These are phyloP conservation scores for Talaromyces islandicus DNA, from an alignment of 2,329 filamentous ascomycete genomes.

Conservation along the genomic window DNA sequence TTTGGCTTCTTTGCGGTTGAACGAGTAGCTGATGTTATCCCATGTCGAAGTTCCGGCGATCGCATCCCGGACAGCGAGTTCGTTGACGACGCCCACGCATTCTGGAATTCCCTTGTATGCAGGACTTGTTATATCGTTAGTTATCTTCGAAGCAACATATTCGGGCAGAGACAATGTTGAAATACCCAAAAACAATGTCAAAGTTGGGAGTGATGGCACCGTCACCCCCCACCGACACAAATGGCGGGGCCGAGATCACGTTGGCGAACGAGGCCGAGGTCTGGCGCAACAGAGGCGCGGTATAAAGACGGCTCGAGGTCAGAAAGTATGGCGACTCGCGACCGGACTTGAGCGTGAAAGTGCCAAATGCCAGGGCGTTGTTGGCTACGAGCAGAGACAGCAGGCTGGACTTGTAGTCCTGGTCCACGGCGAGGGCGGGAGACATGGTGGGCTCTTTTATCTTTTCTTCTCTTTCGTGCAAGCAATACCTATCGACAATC, in stretches of 20 bases:
- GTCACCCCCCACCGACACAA: slow-evolving; percentile 30
- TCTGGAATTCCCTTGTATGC: slow-evolving; percentile 97
- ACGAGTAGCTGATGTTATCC: slow-evolving; percentile 70
- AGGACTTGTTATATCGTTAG: slow-evolving; percentile 38
- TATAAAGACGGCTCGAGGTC: slow-evolving; percentile 89
- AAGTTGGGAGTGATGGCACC: slow-evolving; percentile 46
- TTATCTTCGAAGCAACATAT: background rate
- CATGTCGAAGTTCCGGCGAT: slow-evolving; percentile 50
- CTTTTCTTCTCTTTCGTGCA: background rate
- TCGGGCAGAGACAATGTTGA: background rate
- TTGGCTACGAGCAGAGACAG: slow-evolving; percentile 34
- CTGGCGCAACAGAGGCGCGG: slow-evolving; percentile 67
- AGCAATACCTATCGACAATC: background rate
- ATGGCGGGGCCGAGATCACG: slow-evolving; percentile 46
- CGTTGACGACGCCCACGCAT: slow-evolving; percentile 68
- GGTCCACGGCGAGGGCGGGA: slow-evolving; percentile 18
- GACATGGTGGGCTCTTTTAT: slow-evolving; percentile 17
- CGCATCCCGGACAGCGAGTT: slow-evolving; percentile 63
- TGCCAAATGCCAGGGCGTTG: slow-evolving; percentile 38
- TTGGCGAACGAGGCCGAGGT: slow-evolving; percentile 77
- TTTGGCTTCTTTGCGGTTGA: slow-evolving; percentile 95
- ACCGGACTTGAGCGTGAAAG: slow-evolving; percentile 78
- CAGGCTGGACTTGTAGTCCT: slow-evolving; percentile 34
- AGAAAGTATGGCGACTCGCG: slow-evolving; percentile 93
- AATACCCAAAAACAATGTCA: slow-evolving; percentile 73